Conservation (phyloP, 805 yeast species). For the Nadsonia fulvescens region DNA sequence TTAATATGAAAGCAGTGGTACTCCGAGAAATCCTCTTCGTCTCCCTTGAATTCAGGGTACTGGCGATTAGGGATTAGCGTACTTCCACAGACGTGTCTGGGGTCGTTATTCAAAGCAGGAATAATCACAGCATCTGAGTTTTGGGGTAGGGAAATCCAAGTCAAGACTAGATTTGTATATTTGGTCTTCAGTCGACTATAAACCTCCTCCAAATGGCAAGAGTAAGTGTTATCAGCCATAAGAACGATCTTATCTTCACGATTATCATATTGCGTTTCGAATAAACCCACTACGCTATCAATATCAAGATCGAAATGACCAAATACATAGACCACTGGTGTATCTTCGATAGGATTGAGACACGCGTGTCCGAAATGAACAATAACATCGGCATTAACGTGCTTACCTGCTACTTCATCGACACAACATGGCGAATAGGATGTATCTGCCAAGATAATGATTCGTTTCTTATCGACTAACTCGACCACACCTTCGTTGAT, state of each 20-base stretch:
- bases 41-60: slow-evolving; percentile 1
- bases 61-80: background rate
- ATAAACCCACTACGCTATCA: slow-evolving; percentile 24
- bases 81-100: slow-evolving; percentile 1
- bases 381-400: slow-evolving; percentile 67
- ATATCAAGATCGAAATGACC: slow-evolving; percentile 33
- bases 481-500: slow-evolving; percentile 1
- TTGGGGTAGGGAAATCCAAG: slow-evolving; percentile 9
- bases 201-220: slow-evolving; percentile 25
- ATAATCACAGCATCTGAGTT: slow-evolving; percentile 1
- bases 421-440: slow-evolving; percentile 91
- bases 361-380: slow-evolving; percentile 95
- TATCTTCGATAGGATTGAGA: slow-evolving; percentile 51
- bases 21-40: slow-evolving; percentile 1
- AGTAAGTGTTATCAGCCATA: slow-evolving; percentile 62
- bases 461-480: slow-evolving; percentile 10
- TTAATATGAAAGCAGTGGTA: slow-evolving; percentile 2
- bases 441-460: slow-evolving; percentile 87
- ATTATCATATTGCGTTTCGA: slow-evolving; percentile 23
- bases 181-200: slow-evolving; percentile 18
- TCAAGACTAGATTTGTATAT: slow-evolving; percentile 17
- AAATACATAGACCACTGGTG: slow-evolving; percentile 66
- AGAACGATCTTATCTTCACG: slow-evolving; percentile 26
- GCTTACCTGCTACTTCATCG: slow-evolving; percentile 94
- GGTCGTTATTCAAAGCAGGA: slow-evolving; percentile 3